Conservation (phyloP, 108 stramenopile genomes). For the Skeletonema menzelii region DNA sequence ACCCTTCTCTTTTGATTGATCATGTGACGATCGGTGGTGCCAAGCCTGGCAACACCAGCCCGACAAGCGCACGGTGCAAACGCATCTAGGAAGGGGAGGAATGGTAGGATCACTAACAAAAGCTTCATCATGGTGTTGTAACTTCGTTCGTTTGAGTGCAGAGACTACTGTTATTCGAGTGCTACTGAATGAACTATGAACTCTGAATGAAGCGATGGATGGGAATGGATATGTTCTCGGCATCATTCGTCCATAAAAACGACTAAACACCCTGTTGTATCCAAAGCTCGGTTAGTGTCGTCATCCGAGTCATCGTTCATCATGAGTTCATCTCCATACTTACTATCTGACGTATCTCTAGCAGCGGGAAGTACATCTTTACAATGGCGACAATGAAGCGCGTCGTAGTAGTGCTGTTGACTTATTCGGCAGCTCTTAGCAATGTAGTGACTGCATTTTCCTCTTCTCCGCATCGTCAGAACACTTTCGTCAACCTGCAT, state of each 20-base stretch:
- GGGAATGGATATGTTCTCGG: no score
- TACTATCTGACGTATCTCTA: no score
- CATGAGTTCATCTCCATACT: no score
- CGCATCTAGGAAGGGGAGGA: conserved; percentile 13
- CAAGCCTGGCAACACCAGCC: neutral
- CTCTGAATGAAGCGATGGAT: no score
- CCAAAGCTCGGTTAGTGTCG: neutral
- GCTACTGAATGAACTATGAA: no score
- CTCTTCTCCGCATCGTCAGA: neutral
- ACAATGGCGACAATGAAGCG: conserved; percentile 39
- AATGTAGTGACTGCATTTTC: neutral
- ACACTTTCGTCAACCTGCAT: neutral
- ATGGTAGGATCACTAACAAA: conserved; percentile 4
- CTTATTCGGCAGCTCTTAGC: neutral
- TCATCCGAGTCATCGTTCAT: neutral
- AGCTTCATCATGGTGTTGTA: neutral
- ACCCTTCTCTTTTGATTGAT: neutral
- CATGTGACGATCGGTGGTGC: neutral
- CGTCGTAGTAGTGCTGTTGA: neutral
- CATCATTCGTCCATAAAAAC: neutral
- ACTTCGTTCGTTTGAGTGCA: no score
- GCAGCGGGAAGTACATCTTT: no score
- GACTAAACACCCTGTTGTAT: neutral
- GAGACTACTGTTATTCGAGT: no score
- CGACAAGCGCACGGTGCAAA: neutral